Evolutionary conservation across 164 flowering plant species (phyloP), one percentile per base, ranked within the genome.

Genomic region (Vitis rotundifolia): DNA sequence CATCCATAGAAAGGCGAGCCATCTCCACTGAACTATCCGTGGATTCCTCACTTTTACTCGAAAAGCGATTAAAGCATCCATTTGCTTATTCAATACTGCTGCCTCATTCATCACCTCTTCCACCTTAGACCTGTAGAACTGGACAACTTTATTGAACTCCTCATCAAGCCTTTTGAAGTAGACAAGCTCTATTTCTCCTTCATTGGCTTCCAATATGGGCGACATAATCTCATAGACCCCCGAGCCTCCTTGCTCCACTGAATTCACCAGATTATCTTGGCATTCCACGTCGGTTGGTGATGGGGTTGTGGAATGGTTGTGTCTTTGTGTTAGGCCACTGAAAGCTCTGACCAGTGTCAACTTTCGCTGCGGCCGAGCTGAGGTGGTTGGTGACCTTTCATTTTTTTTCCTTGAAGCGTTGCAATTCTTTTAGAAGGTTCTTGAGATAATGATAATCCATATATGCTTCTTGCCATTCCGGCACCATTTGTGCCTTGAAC

Each of bases 51-150:
- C 63, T 48, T 60, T 60, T 15, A 60, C 9, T 19, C 63, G 47
- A 14, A 60, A 60, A 28, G 63, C 63, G 9, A 29, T 60, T 15
- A 60, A 60, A 60, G 63, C 63, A 10, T 31, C 63, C 63, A 60
- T 60, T 60, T 60, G 63, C n/a, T 60, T 60, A 13, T 60, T 31
- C 9, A 60, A 8, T 31, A 19, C 31, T 4, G 8, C 28, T 60
- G 63, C 63, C 37, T 60, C 63, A 60, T 60, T 60, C 63, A 60
- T 31, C 48, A 60, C n/a, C 48, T 60, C 63, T 14, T 60, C 63
- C 63, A 60, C 63, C 48, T 60, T 60, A n/a, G 29, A 44, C 15
- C 22, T 60, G 48, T 28, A 60, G 48, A 60, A 60, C 13, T 28
- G 0, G 37, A 37, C 44, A 37, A 37, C 44, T 37, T 37, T 37